phyloP scores from a whole-genome alignment of 805 yeast genomes.

The Starmerella bombicola region DNA sequence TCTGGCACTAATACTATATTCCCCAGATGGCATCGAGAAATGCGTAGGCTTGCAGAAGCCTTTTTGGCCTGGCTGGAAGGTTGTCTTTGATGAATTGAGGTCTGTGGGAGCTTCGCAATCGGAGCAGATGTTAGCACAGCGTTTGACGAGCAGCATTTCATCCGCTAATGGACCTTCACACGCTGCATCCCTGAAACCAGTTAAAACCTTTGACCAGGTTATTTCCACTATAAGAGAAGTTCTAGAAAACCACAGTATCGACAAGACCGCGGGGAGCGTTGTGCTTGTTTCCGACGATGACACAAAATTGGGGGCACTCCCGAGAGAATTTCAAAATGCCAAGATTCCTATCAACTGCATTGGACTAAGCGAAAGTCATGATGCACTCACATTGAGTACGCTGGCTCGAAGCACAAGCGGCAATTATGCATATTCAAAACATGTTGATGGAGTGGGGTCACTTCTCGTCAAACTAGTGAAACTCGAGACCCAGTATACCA shows the following conservation, averaged over 20 bases:
- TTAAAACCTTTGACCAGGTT: not conserved
- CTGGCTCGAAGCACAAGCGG: constrained; percentile 8
- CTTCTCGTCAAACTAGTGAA: not conserved
- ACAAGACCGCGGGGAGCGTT: constrained; percentile 2
- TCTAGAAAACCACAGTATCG: not conserved
- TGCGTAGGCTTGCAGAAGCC: not conserved
- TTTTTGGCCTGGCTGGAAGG: not conserved
- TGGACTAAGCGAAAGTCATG: constrained; percentile 1
- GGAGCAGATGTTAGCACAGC: too few relatives aligned
- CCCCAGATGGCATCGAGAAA: not conserved
- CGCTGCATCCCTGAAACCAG: not conserved
- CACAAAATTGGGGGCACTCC: not conserved
- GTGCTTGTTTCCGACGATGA: constrained; percentile 2
- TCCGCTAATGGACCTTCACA: not conserved
- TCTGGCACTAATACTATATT: not conserved
- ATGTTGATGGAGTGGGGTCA: not conserved
- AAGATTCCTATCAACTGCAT: constrained; percentile 3
- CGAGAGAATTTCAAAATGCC: not conserved
- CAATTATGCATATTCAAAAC: constrained; percentile 2
- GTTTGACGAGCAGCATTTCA: not conserved
- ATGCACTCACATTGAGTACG: constrained; percentile 1
- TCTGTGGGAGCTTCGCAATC: not conserved
- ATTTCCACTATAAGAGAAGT: not conserved
- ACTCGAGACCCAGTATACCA: constrained; percentile 4
- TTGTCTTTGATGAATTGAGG: not conserved